phyloP scores from a whole-genome alignment of 2,329 filamentous ascomycete genomes.

The Chrysosphaeria jannelii region DNA sequence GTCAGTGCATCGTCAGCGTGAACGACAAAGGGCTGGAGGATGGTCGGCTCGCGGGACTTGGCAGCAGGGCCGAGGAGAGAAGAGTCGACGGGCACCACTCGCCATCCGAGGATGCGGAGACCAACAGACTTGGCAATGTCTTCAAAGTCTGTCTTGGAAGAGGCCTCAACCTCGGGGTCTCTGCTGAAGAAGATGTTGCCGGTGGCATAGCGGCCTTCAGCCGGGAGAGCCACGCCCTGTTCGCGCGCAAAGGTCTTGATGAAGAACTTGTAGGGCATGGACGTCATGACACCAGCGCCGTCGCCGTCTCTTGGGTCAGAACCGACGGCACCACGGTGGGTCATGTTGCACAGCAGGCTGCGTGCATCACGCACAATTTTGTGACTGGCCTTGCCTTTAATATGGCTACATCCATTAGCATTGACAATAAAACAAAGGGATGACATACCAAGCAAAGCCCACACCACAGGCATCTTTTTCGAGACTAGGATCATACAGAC shows the following conservation, averaged over 20 bases:
- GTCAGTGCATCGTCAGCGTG: constrained; percentile 49
- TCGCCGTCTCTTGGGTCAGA: constrained; percentile 95
- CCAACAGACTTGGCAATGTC: constrained; percentile 70
- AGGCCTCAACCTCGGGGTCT: constrained; percentile 61
- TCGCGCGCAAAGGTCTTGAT: constrained; percentile 92
- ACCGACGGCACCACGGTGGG: constrained; percentile 90
- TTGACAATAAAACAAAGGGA: too few relatives aligned
- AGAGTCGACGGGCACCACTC: constrained; percentile 81
- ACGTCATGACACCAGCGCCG: constrained; percentile 97
- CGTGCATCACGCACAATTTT: constrained; percentile 93
- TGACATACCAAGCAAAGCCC: constrained; percentile 45
- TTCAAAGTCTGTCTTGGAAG: constrained; percentile 82
- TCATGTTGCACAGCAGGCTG: constrained; percentile 98
- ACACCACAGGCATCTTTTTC: constrained; percentile 99
- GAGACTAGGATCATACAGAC: constrained; percentile 81
- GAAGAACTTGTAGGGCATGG: constrained; percentile 94
- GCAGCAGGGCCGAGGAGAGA: constrained; percentile 78
- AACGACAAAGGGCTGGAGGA: constrained; percentile 87
- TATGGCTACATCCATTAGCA: constrained; percentile 65
- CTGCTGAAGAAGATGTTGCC: constrained; percentile 98
- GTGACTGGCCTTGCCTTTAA: constrained; percentile 90
- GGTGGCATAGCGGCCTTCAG: constrained; percentile 77
- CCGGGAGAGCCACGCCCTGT: constrained; percentile 62
- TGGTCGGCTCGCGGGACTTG: constrained; percentile 76
- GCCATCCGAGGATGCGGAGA: constrained; percentile 80